These are phyloP conservation scores for Alternaria sp. DNA, from an alignment of 2,329 filamentous ascomycete species.

Conservation along the genomic window DNA sequence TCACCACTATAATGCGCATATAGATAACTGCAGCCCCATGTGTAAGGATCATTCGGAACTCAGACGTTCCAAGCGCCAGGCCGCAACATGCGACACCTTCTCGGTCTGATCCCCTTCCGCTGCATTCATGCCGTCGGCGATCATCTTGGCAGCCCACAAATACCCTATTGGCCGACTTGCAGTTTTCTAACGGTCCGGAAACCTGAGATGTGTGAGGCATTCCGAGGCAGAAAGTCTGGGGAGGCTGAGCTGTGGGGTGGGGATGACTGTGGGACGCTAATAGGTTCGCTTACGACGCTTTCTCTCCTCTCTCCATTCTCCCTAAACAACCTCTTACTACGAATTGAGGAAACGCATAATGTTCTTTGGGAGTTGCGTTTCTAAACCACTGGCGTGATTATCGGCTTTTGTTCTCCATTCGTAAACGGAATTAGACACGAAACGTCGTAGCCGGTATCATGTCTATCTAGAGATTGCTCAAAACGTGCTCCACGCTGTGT, in stretches of 20 bases:
- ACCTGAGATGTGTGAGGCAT: conserved; percentile 24
- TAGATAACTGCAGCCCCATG: neutral
- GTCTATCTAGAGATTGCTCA: neutral
- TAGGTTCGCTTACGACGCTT: conserved; percentile 17
- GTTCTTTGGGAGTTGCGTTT: conserved; percentile 29
- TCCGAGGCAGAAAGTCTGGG: conserved; percentile 16
- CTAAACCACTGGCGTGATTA: conserved; percentile 21
- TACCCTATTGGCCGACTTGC: neutral
- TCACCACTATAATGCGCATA: neutral
- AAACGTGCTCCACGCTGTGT: conserved; percentile 13
- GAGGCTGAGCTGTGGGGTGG: conserved; percentile 21
- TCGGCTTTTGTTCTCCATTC: conserved; percentile 29
- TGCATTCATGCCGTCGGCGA: conserved; percentile 11
- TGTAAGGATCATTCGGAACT: conserved; percentile 21
- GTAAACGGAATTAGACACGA: conserved; percentile 29
- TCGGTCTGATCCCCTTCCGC: conserved; percentile 29
- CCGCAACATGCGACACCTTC: conserved; percentile 28
- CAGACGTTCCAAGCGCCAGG: conserved; percentile 34
- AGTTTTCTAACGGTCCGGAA: conserved; percentile 33
- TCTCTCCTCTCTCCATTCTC: conserved; percentile 2
- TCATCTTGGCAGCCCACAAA: conserved; percentile 6
- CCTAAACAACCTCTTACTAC: neutral
- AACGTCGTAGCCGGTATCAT: conserved; percentile 20
- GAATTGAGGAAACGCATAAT: conserved; percentile 35
- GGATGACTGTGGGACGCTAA: conserved; percentile 14